Evolutionary conservation across 306 rosid species (phyloP), one percentile per base, ranked within the genome.

Genomic region (Quercus aquifolioides): DNA sequence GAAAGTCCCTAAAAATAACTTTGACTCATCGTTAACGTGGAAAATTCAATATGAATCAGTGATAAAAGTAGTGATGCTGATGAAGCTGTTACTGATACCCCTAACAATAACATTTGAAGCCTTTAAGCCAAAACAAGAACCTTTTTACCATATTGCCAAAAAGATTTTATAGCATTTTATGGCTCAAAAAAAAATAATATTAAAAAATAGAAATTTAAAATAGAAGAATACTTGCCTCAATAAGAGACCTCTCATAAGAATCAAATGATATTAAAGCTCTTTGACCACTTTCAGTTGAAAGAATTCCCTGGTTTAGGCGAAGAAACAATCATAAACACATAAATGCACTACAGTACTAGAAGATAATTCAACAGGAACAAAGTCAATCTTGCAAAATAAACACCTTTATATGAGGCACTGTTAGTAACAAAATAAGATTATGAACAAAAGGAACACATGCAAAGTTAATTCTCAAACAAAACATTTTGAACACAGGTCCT

Each of bases 231-330:
- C 81, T 78, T 84, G 87, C 97, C 98, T 88, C 92, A 82, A 92
- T 80, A 58, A 94, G 87, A 81, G 94, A 89, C 81, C 87, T 92
- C 85, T 92, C 89, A 75, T 89, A 85, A 55, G 90, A 88, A 87
- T 88, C 92, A 78, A 92, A 91, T 52, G 93, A 87, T 78, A 52
- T 77, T 78, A 92, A 79, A 78, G 90, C 83, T 69, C 74, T 78
- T 82, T 88, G 97, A 71, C 98, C 97, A 76, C 90, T 89, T 85
- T 89, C 91, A 78, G 97, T 94, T 28, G 97, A 92, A 79, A 94
- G 97, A 78, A 94, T 78, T 76, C 90, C 97, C 97, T 94, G 78
- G 55, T 65, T 35, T 55, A 56, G 35, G 28, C n/a, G 25, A 38
- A 63, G 60, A 38, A 55, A 26, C 38, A 69, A 62, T 64, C 21